Conservation (phyloP, 2,329 filamentous ascomycete genomes). For the Cercospora berteroae region DNA sequence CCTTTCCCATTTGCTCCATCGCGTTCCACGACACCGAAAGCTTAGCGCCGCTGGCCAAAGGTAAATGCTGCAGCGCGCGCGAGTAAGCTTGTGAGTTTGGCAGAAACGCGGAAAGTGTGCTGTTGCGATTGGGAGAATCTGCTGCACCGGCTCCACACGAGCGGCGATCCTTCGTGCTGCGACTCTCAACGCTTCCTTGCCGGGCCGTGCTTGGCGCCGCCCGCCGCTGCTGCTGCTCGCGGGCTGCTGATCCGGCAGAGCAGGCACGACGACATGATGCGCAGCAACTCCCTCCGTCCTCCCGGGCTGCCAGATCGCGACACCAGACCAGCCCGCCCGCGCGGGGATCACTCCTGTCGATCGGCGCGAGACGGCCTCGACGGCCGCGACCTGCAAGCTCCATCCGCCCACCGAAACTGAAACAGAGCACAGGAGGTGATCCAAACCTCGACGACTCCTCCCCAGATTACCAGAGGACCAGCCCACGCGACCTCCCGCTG, state of each 20-base stretch:
- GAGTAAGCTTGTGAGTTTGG: conserved; percentile 16
- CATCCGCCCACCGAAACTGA: conserved; percentile 4
- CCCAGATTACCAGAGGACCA: background rate
- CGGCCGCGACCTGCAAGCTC: background rate
- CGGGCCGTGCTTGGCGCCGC: background rate
- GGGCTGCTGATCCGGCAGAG: conserved; percentile 1
- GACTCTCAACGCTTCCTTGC: conserved; percentile 16
- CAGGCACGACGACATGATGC: background rate
- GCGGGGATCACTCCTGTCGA: conserved; percentile 7
- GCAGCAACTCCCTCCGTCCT: background rate
- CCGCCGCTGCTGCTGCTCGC: background rate
- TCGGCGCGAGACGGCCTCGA: background rate
- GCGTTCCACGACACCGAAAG: conserved; percentile 15
- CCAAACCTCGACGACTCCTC: background rate
- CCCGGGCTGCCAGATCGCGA: background rate
- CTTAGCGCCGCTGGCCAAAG: conserved; percentile 17
- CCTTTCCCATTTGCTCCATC: conserved; percentile 17
- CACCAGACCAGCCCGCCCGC: conserved; percentile 2
- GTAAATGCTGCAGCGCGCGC: conserved; percentile 9
- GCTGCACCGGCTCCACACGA: conserved; percentile 12
- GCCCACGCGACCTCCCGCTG: background rate
- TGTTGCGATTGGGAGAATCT: conserved; percentile 10
- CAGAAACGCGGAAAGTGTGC: conserved; percentile 4
- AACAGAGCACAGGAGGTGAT: conserved; percentile 5
- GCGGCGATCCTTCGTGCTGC: conserved; percentile 2